Conservation (phyloP, 225 moss, liverwort and hornwort genomes). For the Sphagnum contortum region DNA sequence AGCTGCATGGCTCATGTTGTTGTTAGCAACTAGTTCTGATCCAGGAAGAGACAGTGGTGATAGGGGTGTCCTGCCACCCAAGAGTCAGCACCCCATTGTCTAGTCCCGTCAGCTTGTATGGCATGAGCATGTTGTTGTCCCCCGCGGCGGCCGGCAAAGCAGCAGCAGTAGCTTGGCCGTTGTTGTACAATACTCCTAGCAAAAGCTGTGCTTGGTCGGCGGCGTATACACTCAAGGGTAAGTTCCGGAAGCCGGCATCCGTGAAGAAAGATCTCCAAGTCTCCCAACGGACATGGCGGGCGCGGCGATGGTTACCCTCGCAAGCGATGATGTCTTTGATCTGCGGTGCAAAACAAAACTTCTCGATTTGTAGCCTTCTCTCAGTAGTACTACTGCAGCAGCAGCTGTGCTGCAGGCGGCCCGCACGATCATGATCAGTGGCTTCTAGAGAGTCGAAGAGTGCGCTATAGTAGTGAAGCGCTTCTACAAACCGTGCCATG, state of each 20-base stretch:
- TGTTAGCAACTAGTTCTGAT: no score
- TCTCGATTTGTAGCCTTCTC: conserved; percentile 12
- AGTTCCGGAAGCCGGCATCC: conserved; percentile 21
- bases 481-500: conserved; percentile 26
- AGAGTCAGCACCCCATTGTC: no score
- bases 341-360: conserved; percentile 30
- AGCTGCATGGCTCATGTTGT: no score
- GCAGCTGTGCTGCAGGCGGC: conserved; percentile 9
- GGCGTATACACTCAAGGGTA: conserved; percentile 5
- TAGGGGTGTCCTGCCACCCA: no score
- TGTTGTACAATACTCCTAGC: no score
- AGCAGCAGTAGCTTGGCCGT: no score
- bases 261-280: conserved; percentile 31
- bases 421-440: conserved; percentile 11
- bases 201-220: no score
- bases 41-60: no score
- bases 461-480: conserved; percentile 31
- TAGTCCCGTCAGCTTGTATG: no score
- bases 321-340: conserved; percentile 33
- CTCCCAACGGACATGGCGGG: conserved; percentile 25
- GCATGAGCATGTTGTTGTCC: no score
- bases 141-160: no score
- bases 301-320: conserved; percentile 23
- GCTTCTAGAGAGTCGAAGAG: conserved; percentile 34
- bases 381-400: no score